Base-by-base conservation (phyloP, 1,284 basidiomycete species). In the Heliocybe sulcata region DNA sequence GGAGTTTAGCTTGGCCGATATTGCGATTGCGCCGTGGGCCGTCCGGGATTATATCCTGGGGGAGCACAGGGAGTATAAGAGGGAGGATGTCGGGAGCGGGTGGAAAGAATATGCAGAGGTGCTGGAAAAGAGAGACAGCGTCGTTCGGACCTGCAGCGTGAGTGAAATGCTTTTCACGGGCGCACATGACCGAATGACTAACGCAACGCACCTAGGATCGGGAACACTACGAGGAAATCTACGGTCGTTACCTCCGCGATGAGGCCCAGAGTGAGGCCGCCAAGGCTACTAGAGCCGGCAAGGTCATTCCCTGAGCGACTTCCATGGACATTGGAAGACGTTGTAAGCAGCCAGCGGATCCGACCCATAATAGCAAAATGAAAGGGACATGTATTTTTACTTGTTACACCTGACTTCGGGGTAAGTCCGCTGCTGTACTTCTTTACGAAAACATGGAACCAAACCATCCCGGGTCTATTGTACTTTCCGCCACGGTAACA, bases 251-350 rank as follows among this genome's bases (percentile, higher is more conserved):
- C 62, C 65, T 83, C 35, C 69, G 73, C 11, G 75, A 84, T 59
- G 79, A 81, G 59, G 80, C 82, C 9, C 77, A 82, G 67, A 81
- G 80, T 59, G 80, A 81, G 59, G 77, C 73, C 22, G 83, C 83
- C 1, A 82, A 81, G 61, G 82, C 81, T 0, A 79, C 75, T 20
- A 71, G 81, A 53, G 74, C 68, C 22, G 80, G 80, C 11, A 69
- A 69, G 56, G 61, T 60, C 2, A 70, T 81, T 61, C 78, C 80
- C 56, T 82, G 64, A 73, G 6, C 20, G 20, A 42, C 6, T n/a
- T 42, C 38, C 12, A 42, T 42, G 38, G 6, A 42, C n/a, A 42
- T 42, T 20, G 19, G 38, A n/a, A n/a, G n/a, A n/a, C n/a, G n/a
- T n/a, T n/a, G n/a, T n/a, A n/a, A n/a, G n/a, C n/a, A n/a, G n/a